These are phyloP conservation scores for Neofusicoccum parvum DNA, from an alignment of 2,329 filamentous ascomycete species.

Conservation along the genomic window DNA sequence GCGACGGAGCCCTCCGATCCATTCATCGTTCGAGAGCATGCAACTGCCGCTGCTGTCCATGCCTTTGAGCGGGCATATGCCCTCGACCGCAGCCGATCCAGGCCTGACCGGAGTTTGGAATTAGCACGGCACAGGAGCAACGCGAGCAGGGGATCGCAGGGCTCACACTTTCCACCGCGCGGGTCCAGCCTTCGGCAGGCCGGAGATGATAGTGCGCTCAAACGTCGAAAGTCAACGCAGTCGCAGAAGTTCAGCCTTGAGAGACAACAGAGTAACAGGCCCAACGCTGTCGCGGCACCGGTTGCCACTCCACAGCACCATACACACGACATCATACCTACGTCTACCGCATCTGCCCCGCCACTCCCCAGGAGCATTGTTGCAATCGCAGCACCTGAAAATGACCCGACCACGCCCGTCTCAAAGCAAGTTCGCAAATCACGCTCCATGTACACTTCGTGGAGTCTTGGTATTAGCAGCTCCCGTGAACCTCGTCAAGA, in stretches of 20 bases:
- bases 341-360: background rate
- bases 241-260: constrained; percentile 20
- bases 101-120: constrained; percentile 23
- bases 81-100: constrained; percentile 26
- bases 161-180: constrained; percentile 40
- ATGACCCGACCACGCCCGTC: background rate
- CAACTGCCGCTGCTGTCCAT: constrained; percentile 39
- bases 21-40: constrained; percentile 37
- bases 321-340: constrained; percentile 20
- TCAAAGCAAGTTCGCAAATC: constrained; percentile 17
- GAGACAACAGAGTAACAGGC: background rate
- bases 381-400: constrained; percentile 26
- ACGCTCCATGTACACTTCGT: constrained; percentile 20
- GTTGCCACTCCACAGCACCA: constrained; percentile 10
- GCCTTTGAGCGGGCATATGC: constrained; percentile 38
- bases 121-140: constrained; percentile 35
- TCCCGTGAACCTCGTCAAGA: background rate
- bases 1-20: constrained; percentile 31
- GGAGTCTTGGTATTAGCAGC: constrained; percentile 7
- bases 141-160: constrained; percentile 38
- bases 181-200: constrained; percentile 31
- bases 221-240: constrained; percentile 19
- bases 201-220: constrained; percentile 1
- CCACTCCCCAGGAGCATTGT: background rate
- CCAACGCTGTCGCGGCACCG: background rate